These are phyloP conservation scores for Dichomitus squalens DNA, from an alignment of 1,284 basidiomycete species.

Conservation along the genomic window DNA sequence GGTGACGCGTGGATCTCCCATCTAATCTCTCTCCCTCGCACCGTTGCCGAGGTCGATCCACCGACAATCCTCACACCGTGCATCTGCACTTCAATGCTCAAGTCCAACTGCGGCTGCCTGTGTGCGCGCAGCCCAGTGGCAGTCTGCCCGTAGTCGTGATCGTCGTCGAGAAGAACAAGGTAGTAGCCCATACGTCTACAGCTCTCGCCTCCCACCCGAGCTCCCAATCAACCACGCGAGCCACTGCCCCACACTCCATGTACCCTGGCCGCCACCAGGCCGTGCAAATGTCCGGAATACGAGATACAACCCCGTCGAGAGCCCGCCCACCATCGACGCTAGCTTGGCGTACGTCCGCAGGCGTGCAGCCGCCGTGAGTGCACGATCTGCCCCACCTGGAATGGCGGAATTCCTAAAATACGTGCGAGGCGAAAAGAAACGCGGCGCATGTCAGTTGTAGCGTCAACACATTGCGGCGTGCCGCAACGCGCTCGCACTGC, in stretches of 20 bases:
- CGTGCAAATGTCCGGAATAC: slow-evolving; percentile 66
- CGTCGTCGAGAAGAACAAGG: slow-evolving; percentile 12
- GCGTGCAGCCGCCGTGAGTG: slow-evolving; percentile 65
- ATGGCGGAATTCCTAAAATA: slow-evolving; percentile 61
- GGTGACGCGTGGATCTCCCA: neutral
- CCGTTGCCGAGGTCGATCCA: too few species aligned
- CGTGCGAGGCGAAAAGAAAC: neutral
- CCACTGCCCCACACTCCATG: slow-evolving; percentile 57
- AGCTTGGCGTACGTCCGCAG: slow-evolving; percentile 70
- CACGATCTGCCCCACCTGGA: slow-evolving; percentile 77
- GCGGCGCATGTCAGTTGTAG: neutral
- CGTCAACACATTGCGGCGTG: slow-evolving; percentile 7
- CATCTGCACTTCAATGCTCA: neutral
- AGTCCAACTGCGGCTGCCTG: neutral
- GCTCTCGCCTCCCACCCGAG: slow-evolving; percentile 32
- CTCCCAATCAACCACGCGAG: slow-evolving; percentile 56
- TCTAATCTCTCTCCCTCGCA: neutral
- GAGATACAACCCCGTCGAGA: slow-evolving; percentile 69
- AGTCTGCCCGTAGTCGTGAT: neutral
- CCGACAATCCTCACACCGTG: neutral
- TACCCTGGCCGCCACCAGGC: slow-evolving; percentile 55
- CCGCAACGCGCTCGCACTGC: slow-evolving; percentile 2
- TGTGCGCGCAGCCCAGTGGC: neutral
- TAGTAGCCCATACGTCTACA: slow-evolving; percentile 19
- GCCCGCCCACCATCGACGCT: slow-evolving; percentile 69